Evolutionary conservation across 1,284 basidiomycete species (phyloP).

Genomic region (Erythrobasidium hasegawianum): DNA sequence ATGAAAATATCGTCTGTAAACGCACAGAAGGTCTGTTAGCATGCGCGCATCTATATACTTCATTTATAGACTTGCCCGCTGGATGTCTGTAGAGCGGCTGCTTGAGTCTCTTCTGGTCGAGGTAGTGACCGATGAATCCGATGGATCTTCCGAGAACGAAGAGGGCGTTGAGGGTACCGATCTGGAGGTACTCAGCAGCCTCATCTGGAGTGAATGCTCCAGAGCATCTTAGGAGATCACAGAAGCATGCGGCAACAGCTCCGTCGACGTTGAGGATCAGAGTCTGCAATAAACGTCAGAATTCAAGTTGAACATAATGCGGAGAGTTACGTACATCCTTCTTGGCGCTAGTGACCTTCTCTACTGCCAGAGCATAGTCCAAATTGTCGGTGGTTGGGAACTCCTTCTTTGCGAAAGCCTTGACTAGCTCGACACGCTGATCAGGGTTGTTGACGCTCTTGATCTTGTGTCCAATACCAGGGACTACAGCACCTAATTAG

Average conservation of each 20-base stretch:
- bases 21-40: too few relatives aligned
- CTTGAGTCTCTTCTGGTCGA: constrained; percentile 88
- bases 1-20: constrained; percentile 33
- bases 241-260: constrained; percentile 96
- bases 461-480: constrained; percentile 99
- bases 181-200: constrained; percentile 91
- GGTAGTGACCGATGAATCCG: constrained; percentile 80
- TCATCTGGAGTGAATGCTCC: constrained; percentile 95
- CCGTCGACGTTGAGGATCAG: constrained; percentile 95
- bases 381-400: constrained; percentile 79
- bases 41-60: too few relatives aligned
- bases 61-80: too few relatives aligned
- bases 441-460: constrained; percentile 88
- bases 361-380: constrained; percentile 97
- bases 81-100: constrained; percentile 51
- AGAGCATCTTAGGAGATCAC: constrained; percentile 85
- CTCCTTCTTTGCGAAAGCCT: constrained; percentile 92
- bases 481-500: constrained; percentile 57
- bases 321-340: constrained; percentile 67
- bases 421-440: constrained; percentile 93
- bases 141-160: constrained; percentile 97
- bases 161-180: constrained; percentile 88
- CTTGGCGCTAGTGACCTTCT: constrained; percentile 96
- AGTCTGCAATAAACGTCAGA: constrained; percentile 39
- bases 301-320: constrained; percentile 21